Evolutionary conservation across 768 basidiomycete species (phyloP).

Genomic region (Termitomyces sp.): DNA sequence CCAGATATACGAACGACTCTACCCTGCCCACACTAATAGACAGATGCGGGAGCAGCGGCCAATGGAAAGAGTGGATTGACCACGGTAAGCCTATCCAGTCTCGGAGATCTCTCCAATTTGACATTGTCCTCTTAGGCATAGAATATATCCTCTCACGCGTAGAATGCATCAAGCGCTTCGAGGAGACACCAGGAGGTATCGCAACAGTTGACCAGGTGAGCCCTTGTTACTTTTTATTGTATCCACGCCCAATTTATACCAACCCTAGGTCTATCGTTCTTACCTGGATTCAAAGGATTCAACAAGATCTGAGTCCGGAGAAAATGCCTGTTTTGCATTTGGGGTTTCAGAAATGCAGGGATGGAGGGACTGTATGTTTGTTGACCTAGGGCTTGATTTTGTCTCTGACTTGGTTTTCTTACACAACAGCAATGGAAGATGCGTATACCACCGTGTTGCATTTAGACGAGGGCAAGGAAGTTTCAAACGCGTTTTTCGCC

Average conservation of each 20-base stretch:
- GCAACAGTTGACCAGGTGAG: too few relatives aligned
- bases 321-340: conserved; percentile 67
- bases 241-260: conserved; percentile 10
- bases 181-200: too few relatives aligned
- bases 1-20: too few relatives aligned
- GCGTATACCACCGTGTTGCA: conserved; percentile 77
- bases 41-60: too few relatives aligned
- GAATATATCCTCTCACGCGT: too few relatives aligned
- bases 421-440: conserved; percentile 88
- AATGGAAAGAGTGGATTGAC: too few relatives aligned
- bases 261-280: conserved; percentile 65
- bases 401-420: neutral
- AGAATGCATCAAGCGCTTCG: too few relatives aligned
- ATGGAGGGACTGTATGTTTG: conserved; percentile 91
- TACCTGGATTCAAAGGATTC: too few relatives aligned
- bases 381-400: conserved; percentile 5
- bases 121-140: too few relatives aligned
- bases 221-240: conserved; percentile 7
- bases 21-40: too few relatives aligned
- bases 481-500: conserved; percentile 81
- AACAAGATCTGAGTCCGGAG: conserved; percentile 81
- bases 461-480: conserved; percentile 49
- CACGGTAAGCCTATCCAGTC: too few relatives aligned
- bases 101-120: too few relatives aligned
- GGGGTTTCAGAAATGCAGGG: conserved; percentile 97